Evolutionary conservation across 1,139 yeast genomes (phyloP), one percentile per base, ranked within the genome.

Genomic region (Kodamaea sp.): DNA sequence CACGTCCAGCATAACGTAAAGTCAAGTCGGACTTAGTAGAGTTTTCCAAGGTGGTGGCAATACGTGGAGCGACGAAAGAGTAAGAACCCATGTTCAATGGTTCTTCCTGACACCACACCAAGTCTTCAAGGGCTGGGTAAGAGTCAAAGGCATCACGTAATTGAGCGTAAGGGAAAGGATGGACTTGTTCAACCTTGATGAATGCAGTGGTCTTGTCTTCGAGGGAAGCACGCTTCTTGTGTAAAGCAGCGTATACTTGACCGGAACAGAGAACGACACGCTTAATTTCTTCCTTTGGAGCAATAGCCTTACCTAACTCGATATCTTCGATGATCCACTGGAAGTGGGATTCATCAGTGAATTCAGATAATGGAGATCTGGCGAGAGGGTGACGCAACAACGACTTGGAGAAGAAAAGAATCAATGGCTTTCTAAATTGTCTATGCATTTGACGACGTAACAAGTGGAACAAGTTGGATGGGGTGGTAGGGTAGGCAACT

Each of bases 381-480:
- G 98, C 99, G 61, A 94, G 78, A 63, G 98, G 98, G 65, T 92
- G 97, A 76, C 99, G 88, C 61, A 94, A 76, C 64, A 94, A 77
- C 36, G 90, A 83, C 73, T 94, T 94, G 41, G 97, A 90, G 77
- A 92, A 89, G 70, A 92, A 79, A 48, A 88, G 61, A 41, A 79
- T 73, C 68, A 94, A 76, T 43, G 98, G 99, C 72, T 94, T 94
- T 75, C 99, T 83, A 76, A 92, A 94, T 71, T 92, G 97, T 70
- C 98, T 87, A 69, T 90, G 97, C 89, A 89, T 90, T 77, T 94
- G 98, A 77, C 99, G 87, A 77, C 99, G 87, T 64, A 92, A 72
- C 59, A 90, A 73, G 64, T 94, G 99, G 95, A 94, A 94, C 62
- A 89, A 64, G 64, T 90, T 90, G 34, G 97, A 88, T 42, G 98